Evolutionary conservation across 306 rosid genomes (phyloP), one percentile per base, ranked within the genome.

Genomic region (Hippophae tibetana): DNA sequence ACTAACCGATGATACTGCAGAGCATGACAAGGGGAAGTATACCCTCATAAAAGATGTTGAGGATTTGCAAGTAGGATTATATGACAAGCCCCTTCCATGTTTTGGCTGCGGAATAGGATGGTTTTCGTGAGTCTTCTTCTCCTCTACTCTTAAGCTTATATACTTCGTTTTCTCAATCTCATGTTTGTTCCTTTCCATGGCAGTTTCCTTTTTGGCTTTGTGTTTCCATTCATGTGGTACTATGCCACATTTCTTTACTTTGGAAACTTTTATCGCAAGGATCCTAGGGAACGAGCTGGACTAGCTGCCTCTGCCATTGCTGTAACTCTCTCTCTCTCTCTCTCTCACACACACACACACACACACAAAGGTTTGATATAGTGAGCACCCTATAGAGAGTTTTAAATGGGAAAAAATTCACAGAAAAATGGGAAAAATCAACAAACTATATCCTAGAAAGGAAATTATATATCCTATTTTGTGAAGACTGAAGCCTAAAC

Each of bases 281-380:
- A 90, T 80, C 98, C 98, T 42, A 84, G 98, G 74, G 98, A 90
- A 56, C 79, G 98, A 40, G 96, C 96, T 27, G 98, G 96, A n/a
- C 72, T 90, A 12, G 98, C 96, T 41, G 92, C 98, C 52, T 87
- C 98, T 57, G 96, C 98, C 61, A 81, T 90, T 67, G 89, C 95
- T 62, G 98, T 90, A 90, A 81, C 9, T 57, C 49, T 54, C 59
- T 43, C 23, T 52, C 58, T 47, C 18, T 62, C 23, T 18, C 38
- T 31, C 38, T 31, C 38, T 31, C 38, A 1, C 38, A 1, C 38
- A 1, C 38, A 27, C 38, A 1, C 38, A 27, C 38, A 31, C 5
- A 4, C 38, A 31, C 38, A 31, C 38, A 31, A 31, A 31, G 38
- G 38, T 2, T 31, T 4, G 5, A 31, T 1, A 31, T 31, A 31